These are phyloP conservation scores for Termitomyces sp. DNA, from an alignment of 768 basidiomycete species.

Conservation along the genomic window DNA sequence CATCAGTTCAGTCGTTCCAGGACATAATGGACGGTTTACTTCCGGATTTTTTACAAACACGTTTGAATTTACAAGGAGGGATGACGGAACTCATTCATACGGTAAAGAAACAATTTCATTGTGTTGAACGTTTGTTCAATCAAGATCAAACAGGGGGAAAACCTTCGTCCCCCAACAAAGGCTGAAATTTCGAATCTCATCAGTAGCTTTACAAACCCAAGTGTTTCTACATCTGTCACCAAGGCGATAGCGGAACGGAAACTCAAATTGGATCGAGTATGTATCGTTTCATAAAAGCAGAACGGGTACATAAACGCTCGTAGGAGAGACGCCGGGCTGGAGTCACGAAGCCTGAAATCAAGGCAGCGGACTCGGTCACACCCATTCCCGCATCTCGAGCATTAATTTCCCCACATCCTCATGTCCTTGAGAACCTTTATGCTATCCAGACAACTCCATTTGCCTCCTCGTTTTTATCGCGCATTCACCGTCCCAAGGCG, in stretches of 20 bases:
- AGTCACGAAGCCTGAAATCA: constrained; percentile 14
- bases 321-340: constrained; percentile 27
- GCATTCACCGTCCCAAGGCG: constrained; percentile 43
- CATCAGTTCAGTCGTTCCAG: constrained; percentile 20
- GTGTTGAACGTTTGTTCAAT: background rate
- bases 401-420: constrained; percentile 20
- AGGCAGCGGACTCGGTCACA: constrained; percentile 24
- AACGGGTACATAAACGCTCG: constrained; percentile 1
- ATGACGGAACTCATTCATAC: constrained; percentile 19
- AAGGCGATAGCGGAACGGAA: constrained; percentile 36
- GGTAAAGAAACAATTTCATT: constrained; percentile 7
- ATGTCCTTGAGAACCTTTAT: constrained; percentile 46
- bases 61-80: constrained; percentile 15
- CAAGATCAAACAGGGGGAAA: constrained; percentile 21
- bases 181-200: constrained; percentile 34
- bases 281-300: constrained; percentile 6
- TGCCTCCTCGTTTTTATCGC: constrained; percentile 59
- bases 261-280: constrained; percentile 38
- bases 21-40: constrained; percentile 24
- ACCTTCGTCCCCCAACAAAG: constrained; percentile 34
- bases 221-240: constrained; percentile 12
- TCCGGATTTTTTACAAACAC: constrained; percentile 20
- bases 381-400: constrained; percentile 24
- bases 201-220: constrained; percentile 14
- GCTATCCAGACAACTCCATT: constrained; percentile 59